Conservation (phyloP, 192 early-diverging fungal genomes). For the Gonapodya prolifera region DNA sequence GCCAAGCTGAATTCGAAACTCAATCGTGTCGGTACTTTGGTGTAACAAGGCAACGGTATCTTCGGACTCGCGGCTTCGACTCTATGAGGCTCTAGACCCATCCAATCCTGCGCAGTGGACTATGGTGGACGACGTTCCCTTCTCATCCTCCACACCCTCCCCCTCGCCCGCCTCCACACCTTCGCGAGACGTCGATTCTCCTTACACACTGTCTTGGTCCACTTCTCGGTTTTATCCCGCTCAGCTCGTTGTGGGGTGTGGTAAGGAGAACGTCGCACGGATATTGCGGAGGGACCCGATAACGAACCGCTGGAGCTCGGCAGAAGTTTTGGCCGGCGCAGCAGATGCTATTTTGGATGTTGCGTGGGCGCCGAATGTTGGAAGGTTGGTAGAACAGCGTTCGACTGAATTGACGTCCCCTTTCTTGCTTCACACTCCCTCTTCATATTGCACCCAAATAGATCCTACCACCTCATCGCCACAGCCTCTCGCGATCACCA, state of each 20-base stretch:
- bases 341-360: constrained; percentile 51
- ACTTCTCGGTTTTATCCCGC: constrained; percentile 51
- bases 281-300: constrained; percentile 16
- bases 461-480: constrained; percentile 69
- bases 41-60: constrained; percentile 55
- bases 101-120: constrained; percentile 67
- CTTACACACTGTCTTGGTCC: constrained; percentile 25
- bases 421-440: too few relatives aligned
- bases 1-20: too few relatives aligned
- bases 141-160: constrained; percentile 14
- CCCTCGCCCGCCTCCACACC: constrained; percentile 38
- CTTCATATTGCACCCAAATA: constrained; percentile 11
- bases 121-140: constrained; percentile 50
- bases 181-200: too few relatives aligned
- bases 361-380: constrained; percentile 38
- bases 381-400: constrained; percentile 14
- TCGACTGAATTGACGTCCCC: background rate
- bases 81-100: constrained; percentile 77
- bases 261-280: constrained; percentile 63
- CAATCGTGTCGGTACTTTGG: background rate
- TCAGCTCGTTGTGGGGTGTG: constrained; percentile 77
- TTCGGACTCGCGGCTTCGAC: constrained; percentile 69
- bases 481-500: constrained; percentile 63
- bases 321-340: constrained; percentile 42
- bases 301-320: constrained; percentile 47